Percentiles rank a stretch among this genome's conserved stretches.
Evolutionary conservation across 768 basidiomycete species (phyloP).

Genomic region (Suillus spraguei): DNA sequence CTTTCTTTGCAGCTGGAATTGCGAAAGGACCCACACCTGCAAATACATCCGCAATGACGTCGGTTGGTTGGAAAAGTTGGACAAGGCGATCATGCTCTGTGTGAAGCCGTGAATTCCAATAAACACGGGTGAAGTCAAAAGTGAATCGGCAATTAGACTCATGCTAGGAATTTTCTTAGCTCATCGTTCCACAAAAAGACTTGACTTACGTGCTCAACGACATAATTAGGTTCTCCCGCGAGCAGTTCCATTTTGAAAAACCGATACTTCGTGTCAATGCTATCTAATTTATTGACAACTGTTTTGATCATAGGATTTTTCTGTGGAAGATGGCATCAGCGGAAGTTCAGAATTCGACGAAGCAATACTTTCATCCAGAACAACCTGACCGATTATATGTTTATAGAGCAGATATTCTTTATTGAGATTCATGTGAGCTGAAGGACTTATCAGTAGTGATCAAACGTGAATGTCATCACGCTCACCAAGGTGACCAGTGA

Average conservation of each 20-base stretch:
- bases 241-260: constrained; percentile 97
- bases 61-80: constrained; percentile 65
- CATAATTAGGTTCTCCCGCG: constrained; percentile 85
- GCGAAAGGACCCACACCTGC: constrained; percentile 98
- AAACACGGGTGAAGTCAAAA: constrained; percentile 94
- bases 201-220: constrained; percentile 77
- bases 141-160: constrained; percentile 87
- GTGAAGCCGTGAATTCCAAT: constrained; percentile 97
- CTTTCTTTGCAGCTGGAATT: constrained; percentile 89
- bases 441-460: constrained; percentile 8
- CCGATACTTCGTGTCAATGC: constrained; percentile 83
- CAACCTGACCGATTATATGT: constrained; percentile 86
- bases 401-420: constrained; percentile 93
- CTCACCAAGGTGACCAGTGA: constrained; percentile 89
- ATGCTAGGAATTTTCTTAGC: constrained; percentile 45
- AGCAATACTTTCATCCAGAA: constrained; percentile 73
- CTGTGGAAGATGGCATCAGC: constrained; percentile 41
- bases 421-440: constrained; percentile 91
- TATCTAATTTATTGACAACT: constrained; percentile 93
- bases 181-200: constrained; percentile 4
- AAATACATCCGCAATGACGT: constrained; percentile 91
- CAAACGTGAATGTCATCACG: not conserved
- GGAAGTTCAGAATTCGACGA: not conserved
- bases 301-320: constrained; percentile 86
- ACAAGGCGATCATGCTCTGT: constrained; percentile 91